Conservation (phyloP, 192 early-diverging fungal genomes). For the Dissophora globulifera region DNA sequence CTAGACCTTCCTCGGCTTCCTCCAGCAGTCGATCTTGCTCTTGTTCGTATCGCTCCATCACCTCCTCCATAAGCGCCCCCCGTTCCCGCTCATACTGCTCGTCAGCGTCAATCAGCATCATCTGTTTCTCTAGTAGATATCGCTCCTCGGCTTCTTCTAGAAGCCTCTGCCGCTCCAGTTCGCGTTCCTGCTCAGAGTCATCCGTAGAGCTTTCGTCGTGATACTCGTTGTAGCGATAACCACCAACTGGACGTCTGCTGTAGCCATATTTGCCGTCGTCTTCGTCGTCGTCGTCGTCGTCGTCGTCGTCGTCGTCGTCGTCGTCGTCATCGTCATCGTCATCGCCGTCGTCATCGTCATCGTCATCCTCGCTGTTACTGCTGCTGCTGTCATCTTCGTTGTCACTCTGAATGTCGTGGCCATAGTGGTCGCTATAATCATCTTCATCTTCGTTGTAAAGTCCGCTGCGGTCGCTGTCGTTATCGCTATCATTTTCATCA, state of each 20-base stretch:
- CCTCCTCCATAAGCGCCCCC: too few relatives aligned
- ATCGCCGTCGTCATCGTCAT: not conserved
- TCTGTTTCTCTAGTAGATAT: not conserved
- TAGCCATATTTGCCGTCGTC: too few relatives aligned
- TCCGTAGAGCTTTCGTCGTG: too few relatives aligned
- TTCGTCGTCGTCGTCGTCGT: not conserved
- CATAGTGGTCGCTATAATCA: not conserved
- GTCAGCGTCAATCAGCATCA: not conserved
- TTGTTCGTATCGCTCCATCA: not conserved
- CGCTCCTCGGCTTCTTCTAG: not conserved
- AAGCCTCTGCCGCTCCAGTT: not conserved
- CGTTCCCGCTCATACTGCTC: not conserved
- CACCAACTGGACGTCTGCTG: too few relatives aligned
- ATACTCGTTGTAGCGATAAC: too few relatives aligned
- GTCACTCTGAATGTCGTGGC: too few relatives aligned
- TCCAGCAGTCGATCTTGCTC: conserved; percentile 1
- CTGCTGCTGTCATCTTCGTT: not conserved
- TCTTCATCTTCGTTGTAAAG: not conserved
- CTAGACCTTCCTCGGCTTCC: not conserved
- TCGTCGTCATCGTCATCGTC: too few relatives aligned
- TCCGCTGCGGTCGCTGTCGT: not conserved
- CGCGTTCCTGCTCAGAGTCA: too few relatives aligned
- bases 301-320: not conserved
- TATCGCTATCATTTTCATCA: not conserved
- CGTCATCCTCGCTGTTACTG: not conserved